Evolutionary conservation across 768 basidiomycete genomes (phyloP), one percentile per base, ranked within the genome.

Genomic region (Psilocybe sp.): DNA sequence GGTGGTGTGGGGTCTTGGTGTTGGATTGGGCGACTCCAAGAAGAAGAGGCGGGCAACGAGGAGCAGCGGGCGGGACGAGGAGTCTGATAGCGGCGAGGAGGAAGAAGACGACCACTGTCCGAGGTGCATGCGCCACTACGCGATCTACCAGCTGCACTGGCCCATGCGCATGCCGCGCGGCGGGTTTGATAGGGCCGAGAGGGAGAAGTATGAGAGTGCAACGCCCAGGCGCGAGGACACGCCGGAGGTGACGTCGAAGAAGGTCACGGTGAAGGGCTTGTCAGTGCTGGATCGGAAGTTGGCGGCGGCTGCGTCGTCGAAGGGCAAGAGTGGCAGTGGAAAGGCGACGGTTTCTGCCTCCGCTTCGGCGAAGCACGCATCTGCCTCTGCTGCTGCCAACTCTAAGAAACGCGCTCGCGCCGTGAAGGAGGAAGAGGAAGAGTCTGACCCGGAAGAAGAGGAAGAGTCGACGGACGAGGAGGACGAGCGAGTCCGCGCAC

Each of bases 81-180:
- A 28, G 23, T 28, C 23, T 28, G 23, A 28, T 4, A 28, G 23
- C 23, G 23, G 7, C 23, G 23, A 28, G 4, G 23, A 28, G 23
- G 23, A 7, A 28, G 23, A 28, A 3, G 23, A 54, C 14, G 40
- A 33, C 28, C 20, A 42, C 39, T 40, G 15, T 47, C 28, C 42
- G 39, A 90, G 89, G 51, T 92, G 89, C 63, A 75, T 91, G 66
- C 85, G 89, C 15, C 89, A 92, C 64, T 79, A 74, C 58, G 88
- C 85, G 10, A 92, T 92, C 50, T 92, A 91, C 66, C 76, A 75
- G 1, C 72, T 77, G 47, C 65, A 77, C 2, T 92, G 89, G 89
- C 89, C 89, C 16, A 71, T 74, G 43, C 85, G 89, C 47, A 60
- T 80, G 35, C 68, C 74, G 33, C 77, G 77, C 42, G 78, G 80